These are phyloP conservation scores for Pistacia integerrima DNA, from an alignment of 345 rosid species.

Conservation along the genomic window DNA sequence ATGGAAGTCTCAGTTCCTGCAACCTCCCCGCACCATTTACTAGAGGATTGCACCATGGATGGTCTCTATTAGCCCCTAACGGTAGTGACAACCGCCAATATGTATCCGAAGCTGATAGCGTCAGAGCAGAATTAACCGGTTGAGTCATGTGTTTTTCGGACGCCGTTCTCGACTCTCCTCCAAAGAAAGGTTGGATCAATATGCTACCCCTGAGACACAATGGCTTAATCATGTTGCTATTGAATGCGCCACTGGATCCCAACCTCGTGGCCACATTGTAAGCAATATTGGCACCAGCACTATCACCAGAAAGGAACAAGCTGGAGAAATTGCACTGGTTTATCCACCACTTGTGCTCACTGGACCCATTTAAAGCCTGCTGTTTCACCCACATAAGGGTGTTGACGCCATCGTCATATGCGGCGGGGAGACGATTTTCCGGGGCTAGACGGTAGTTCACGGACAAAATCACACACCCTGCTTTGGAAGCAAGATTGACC, in stretches of 20 bases:
- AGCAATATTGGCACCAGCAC: slow-evolving; percentile 76
- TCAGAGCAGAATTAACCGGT: slow-evolving; percentile 52
- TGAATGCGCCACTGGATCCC: slow-evolving; percentile 19
- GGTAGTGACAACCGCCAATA: slow-evolving; percentile 88
- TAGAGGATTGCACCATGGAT: slow-evolving; percentile 81
- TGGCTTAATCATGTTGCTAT: slow-evolving; percentile 7
- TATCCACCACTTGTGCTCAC: slow-evolving; percentile 52
- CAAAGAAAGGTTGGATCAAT: slow-evolving; percentile 74
- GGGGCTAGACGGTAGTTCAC: slow-evolving; percentile 65
- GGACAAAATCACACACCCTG: slow-evolving; percentile 50
- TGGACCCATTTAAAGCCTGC: slow-evolving; percentile 29
- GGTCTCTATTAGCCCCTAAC: slow-evolving; percentile 63
- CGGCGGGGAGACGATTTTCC: slow-evolving; percentile 64
- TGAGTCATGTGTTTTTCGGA: slow-evolving; percentile 55
- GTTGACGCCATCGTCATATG: slow-evolving; percentile 63
- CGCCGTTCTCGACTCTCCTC: slow-evolving; percentile 53
- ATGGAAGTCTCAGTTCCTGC: slow-evolving; percentile 26
- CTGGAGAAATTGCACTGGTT: slow-evolving; percentile 44
- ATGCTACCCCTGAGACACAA: slow-evolving; percentile 49
- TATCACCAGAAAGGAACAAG: slow-evolving; percentile 67
- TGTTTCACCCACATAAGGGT: slow-evolving; percentile 60
- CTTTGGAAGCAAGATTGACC: slow-evolving; percentile 44
- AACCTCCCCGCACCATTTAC: slow-evolving; percentile 23
- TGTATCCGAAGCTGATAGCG: slow-evolving; percentile 59
- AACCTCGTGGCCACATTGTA: slow-evolving; percentile 46